These are phyloP conservation scores for Candida sojae DNA, from an alignment of 1,139 yeast species.

Conservation along the genomic window DNA sequence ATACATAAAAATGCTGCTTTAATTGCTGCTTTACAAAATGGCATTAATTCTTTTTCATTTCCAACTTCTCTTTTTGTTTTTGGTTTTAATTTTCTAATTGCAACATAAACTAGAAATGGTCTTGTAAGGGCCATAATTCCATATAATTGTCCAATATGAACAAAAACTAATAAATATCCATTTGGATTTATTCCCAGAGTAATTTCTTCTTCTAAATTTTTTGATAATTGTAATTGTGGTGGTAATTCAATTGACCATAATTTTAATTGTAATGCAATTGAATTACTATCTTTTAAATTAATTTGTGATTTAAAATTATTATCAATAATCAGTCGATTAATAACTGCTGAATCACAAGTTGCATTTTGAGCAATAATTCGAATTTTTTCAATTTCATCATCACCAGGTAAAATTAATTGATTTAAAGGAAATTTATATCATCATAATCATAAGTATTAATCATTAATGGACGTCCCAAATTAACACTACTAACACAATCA, in stretches of 20 bases:
- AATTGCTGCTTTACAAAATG: conserved; percentile 18
- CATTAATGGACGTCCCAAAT: conserved; percentile 43
- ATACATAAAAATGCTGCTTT: conserved; percentile 19
- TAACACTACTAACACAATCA: conserved; percentile 40
- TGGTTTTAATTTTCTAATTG: conserved; percentile 13
- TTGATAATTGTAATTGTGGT: conserved; percentile 19
- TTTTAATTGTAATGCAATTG: conserved; percentile 39
- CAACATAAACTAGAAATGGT: conserved; percentile 42
- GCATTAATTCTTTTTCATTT: conserved; percentile 14
- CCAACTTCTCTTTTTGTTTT: conserved; percentile 11
- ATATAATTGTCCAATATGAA: conserved; percentile 41
- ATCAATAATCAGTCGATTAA: conserved; percentile 36
- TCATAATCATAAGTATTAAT: conserved; percentile 44
- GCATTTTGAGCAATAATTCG: conserved; percentile 14
- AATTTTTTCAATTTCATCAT: conserved; percentile 10
- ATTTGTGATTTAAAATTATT: conserved; percentile 31
- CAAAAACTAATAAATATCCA: conserved; percentile 26
- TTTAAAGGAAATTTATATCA: conserved; percentile 19
- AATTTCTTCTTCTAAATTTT: conserved; percentile 12
- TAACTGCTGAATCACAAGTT: conserved; percentile 14
- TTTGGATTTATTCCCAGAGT: conserved; percentile 16
- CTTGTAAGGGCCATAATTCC: conserved; percentile 45
- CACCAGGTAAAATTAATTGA: not conserved
- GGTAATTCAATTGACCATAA: conserved; percentile 36
- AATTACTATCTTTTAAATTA: conserved; percentile 32